These are phyloP conservation scores for Pichia kluyveri DNA, from an alignment of 805 yeast species.

Conservation along the genomic window DNA sequence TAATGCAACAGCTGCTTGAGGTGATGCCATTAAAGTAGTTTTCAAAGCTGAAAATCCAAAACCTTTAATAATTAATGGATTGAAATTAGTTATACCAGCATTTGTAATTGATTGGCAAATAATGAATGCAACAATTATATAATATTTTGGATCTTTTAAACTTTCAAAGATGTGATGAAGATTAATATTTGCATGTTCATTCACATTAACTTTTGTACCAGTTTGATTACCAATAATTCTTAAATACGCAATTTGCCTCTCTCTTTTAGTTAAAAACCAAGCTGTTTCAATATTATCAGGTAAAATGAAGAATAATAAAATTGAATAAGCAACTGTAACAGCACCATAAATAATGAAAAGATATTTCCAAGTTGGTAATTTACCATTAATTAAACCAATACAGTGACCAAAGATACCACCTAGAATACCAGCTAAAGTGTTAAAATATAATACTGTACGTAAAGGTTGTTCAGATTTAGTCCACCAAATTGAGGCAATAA, in stretches of 20 bases:
- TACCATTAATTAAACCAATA: slow-evolving; percentile 31
- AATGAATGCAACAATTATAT: slow-evolving; percentile 24
- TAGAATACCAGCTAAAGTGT: slow-evolving; percentile 20
- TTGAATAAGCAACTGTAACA: slow-evolving; percentile 35
- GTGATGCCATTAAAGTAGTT: slow-evolving; percentile 20
- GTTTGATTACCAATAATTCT: slow-evolving; percentile 2
- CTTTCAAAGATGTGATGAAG: slow-evolving; percentile 35
- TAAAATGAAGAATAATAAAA: slow-evolving; percentile 22
- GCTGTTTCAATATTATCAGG: slow-evolving; percentile 42
- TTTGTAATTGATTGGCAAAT: slow-evolving; percentile 20
- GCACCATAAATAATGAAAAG: slow-evolving; percentile 54
- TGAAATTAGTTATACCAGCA: slow-evolving; percentile 7
- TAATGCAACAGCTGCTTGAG: slow-evolving; percentile 30
- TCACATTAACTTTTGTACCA: not conserved
- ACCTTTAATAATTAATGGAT: slow-evolving; percentile 6
- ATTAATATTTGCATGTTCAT: slow-evolving; percentile 34
- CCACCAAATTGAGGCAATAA: slow-evolving; percentile 23
- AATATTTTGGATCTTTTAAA: slow-evolving; percentile 33
- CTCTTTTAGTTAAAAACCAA: slow-evolving; percentile 33
- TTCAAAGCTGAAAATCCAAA: slow-evolving; percentile 10
- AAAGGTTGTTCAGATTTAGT: slow-evolving; percentile 29
- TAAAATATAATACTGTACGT: slow-evolving; percentile 29
- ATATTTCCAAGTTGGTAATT: slow-evolving; percentile 50
- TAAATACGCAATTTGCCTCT: slow-evolving; percentile 19
- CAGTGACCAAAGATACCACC: slow-evolving; percentile 43